Percentiles rank a stretch among this genome's conserved stretches.
Evolutionary conservation across 805 yeast species (phyloP).

Genomic region (Lipomyces yamanashiensis): DNA sequence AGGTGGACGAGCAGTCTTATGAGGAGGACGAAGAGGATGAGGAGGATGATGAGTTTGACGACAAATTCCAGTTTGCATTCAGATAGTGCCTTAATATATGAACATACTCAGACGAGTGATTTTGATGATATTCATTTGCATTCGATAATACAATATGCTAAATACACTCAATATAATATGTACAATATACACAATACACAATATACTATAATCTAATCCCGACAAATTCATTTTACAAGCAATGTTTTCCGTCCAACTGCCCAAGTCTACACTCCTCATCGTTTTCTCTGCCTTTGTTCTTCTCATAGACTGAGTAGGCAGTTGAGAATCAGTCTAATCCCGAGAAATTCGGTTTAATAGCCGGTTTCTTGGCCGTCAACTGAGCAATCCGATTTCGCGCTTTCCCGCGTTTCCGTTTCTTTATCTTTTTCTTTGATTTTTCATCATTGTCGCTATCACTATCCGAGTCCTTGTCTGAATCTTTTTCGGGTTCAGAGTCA

Average conservation of each 20-base stretch:
- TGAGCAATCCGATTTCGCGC: constrained; percentile 41
- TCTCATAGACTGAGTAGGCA: too few relatives aligned
- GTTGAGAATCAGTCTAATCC: constrained; percentile 13
- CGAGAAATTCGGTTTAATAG: constrained; percentile 12
- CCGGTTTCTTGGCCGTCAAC: constrained; percentile 36
- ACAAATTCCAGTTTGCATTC: background rate
- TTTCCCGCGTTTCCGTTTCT: constrained; percentile 32
- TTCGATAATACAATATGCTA: too few relatives aligned
- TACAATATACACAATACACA: too few relatives aligned
- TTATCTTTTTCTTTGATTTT: constrained; percentile 40
- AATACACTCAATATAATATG: too few relatives aligned
- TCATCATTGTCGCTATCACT: constrained; percentile 40
- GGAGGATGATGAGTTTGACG: background rate
- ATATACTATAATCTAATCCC: too few relatives aligned
- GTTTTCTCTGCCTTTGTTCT: too few relatives aligned
- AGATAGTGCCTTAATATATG: background rate
- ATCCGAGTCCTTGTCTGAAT: constrained; percentile 46
- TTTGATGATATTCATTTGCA: too few relatives aligned
- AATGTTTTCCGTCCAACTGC: too few relatives aligned
- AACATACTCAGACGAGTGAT: too few relatives aligned
- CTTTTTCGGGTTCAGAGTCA: constrained; percentile 42
- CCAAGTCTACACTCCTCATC: too few relatives aligned
- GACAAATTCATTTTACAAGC: background rate
- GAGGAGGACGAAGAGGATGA: background rate
- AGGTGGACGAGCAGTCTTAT: background rate